These are phyloP conservation scores for Tuber melanosporum DNA, from an alignment of 495 filamentous ascomycete species.

Conservation along the genomic window DNA sequence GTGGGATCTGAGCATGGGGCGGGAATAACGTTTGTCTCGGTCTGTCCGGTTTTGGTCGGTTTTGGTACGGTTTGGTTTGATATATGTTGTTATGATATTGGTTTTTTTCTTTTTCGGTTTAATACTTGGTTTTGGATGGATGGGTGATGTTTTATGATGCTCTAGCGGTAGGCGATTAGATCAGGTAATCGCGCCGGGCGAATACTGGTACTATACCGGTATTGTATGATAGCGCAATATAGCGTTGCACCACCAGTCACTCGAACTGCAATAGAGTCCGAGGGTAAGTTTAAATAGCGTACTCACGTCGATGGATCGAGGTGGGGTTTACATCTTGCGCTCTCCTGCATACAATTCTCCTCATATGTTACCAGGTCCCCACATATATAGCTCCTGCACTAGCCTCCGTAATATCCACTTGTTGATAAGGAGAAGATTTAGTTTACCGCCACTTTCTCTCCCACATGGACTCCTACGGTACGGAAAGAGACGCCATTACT, in stretches of 20 bases:
- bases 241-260: not conserved
- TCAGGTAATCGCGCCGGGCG: not conserved
- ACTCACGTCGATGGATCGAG: not conserved
- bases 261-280: not conserved
- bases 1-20: not conserved
- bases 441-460: not conserved
- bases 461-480: not conserved
- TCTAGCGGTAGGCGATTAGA: not conserved
- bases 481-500: not conserved
- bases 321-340: not conserved
- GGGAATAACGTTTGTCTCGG: not conserved
- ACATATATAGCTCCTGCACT: not conserved
- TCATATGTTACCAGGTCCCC: not conserved
- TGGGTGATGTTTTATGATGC: not conserved
- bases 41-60: not conserved
- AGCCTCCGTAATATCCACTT: not conserved
- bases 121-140: not conserved
- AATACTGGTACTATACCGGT: no score
- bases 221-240: not conserved
- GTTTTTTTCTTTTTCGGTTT: not conserved
- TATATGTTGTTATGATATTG: not conserved
- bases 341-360: not conserved
- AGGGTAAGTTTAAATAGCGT: not conserved
- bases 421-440: not conserved
- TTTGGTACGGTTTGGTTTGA: not conserved